Percentiles rank a stretch among this genome's conserved stretches.
These are phyloP conservation scores for Cryptosporidium sp. DNA, from an alignment of 169 alveolate genomes.

Conservation along the genomic window DNA sequence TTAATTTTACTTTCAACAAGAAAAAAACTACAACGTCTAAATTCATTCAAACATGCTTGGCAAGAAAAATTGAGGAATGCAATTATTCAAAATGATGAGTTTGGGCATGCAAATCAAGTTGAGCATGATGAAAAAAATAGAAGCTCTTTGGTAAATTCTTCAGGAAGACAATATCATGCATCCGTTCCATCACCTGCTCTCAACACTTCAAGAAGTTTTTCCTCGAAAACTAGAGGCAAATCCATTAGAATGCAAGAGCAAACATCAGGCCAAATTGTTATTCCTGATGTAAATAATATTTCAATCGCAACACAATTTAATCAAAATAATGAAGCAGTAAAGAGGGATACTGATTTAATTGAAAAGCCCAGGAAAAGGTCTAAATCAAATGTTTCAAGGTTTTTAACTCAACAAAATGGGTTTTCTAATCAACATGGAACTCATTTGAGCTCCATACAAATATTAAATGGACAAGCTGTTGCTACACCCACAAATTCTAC, in stretches of 20 bases:
- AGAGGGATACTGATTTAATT: conserved; percentile 25
- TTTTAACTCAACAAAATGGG: conserved; percentile 48
- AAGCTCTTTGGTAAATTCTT: neutral
- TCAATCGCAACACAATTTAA: neutral
- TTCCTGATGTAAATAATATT: neutral
- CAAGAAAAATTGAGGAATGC: conserved; percentile 64
- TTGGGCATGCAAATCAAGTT: neutral
- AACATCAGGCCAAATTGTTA: neutral
- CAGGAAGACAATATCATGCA: conserved; percentile 22
- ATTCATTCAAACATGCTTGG: conserved; percentile 70
- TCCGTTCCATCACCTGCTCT: conserved; percentile 18
- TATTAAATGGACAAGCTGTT: neutral
- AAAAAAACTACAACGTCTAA: conserved; percentile 54
- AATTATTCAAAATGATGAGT: conserved; percentile 48
- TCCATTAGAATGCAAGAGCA: conserved; percentile 55
- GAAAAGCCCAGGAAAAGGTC: conserved; percentile 64
- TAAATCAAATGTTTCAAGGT: conserved; percentile 24
- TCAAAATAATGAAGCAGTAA: conserved; percentile 2
- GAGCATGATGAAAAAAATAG: conserved; percentile 46
- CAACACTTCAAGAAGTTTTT: conserved; percentile 18
- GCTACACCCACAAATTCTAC: conserved; percentile 9
- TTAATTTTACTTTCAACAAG: conserved; percentile 54
- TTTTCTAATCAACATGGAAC: neutral
- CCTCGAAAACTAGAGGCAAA: conserved; percentile 22
- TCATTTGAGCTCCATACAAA: conserved; percentile 14